phyloP scores from a whole-genome alignment of 768 basidiomycete genomes.

The Trametes punicea region DNA sequence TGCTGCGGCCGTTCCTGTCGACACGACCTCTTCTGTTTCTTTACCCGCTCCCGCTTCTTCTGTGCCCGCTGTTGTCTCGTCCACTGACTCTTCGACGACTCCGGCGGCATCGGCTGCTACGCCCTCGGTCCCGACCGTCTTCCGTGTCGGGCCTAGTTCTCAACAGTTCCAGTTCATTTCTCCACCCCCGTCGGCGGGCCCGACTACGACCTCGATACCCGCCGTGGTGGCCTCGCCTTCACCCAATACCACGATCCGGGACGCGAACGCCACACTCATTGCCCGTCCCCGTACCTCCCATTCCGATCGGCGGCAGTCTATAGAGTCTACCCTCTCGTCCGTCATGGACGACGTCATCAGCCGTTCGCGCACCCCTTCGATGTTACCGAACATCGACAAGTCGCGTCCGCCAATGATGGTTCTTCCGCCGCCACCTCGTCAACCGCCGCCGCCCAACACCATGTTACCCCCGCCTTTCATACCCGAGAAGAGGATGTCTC shows the following conservation, averaged over 20 bases:
- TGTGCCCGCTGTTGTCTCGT: constrained; percentile 22
- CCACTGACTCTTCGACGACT: constrained; percentile 21
- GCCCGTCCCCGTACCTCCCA: constrained; percentile 48
- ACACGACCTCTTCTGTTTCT: constrained; percentile 2
- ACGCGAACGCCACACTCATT: constrained; percentile 48
- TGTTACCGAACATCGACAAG: constrained; percentile 61
- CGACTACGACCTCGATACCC: constrained; percentile 32
- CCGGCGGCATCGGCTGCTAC: constrained; percentile 29
- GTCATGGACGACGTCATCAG: constrained; percentile 43
- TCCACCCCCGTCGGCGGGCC: constrained; percentile 42
- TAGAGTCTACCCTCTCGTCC: constrained; percentile 65
- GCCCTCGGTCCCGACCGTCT: constrained; percentile 37
- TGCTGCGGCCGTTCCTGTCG: constrained; percentile 28
- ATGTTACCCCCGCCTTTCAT: constrained; percentile 79
- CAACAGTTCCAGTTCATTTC: constrained; percentile 70
- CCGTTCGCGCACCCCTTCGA: constrained; percentile 65
- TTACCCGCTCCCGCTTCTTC: constrained; percentile 37
- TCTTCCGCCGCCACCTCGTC: constrained; percentile 72
- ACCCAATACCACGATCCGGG: constrained; percentile 44
- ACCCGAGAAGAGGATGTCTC: constrained; percentile 59
- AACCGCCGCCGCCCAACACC: constrained; percentile 64
- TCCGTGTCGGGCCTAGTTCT: constrained; percentile 53
- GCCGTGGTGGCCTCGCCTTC: constrained; percentile 37
- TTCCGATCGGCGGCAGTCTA: constrained; percentile 65
- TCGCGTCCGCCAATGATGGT: constrained; percentile 83